Percentiles rank a stretch among this genome's conserved stretches.
These are phyloP conservation scores for Dacryopinax primogenitus DNA, from an alignment of 768 basidiomycete species.

Conservation along the genomic window DNA sequence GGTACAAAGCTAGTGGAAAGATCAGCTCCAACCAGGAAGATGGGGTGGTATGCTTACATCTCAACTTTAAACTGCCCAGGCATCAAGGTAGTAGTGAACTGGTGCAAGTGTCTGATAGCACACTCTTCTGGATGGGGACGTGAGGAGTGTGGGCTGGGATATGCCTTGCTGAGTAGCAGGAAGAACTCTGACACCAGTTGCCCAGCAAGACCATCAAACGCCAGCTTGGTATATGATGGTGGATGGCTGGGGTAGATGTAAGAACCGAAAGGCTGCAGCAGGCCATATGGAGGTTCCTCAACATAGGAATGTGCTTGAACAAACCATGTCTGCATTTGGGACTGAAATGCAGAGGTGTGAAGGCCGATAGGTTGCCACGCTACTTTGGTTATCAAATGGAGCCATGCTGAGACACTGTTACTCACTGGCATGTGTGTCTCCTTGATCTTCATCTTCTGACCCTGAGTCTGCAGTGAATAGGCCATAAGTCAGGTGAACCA, in stretches of 20 bases:
- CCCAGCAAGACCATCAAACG: background rate
- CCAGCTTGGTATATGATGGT: background rate
- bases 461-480: background rate
- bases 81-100: background rate
- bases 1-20: background rate
- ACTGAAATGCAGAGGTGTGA: background rate
- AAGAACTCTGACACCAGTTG: background rate
- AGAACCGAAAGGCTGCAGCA: background rate
- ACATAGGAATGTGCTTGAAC: background rate
- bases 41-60: background rate
- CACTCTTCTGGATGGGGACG: background rate
- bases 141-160: background rate
- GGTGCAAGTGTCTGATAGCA: background rate
- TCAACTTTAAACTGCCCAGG: background rate
- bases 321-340: background rate
- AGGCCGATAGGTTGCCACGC: background rate
- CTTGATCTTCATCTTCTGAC: background rate
- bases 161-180: background rate
- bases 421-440: background rate
- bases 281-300: background rate
- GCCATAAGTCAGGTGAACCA: background rate
- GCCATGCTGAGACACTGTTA: background rate
- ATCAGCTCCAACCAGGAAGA: background rate
- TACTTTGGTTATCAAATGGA: background rate
- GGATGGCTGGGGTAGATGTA: background rate